These are phyloP conservation scores for Mycena maculata DNA, from an alignment of 768 basidiomycete genomes.

Conservation along the genomic window DNA sequence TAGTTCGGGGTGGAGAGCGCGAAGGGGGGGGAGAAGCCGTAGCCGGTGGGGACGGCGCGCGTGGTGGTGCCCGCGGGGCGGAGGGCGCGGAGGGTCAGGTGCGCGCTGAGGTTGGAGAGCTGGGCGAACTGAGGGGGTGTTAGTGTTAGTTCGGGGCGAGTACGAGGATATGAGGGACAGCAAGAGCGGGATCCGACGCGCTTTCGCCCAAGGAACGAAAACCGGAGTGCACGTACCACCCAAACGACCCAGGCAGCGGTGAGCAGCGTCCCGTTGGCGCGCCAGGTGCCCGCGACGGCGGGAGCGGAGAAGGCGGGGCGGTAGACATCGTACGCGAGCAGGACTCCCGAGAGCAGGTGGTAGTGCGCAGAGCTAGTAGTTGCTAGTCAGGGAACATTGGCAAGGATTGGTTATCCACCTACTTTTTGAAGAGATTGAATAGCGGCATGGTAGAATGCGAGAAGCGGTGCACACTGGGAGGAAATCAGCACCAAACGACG, in stretches of 20 bases:
- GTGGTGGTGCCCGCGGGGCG: constrained; percentile 83
- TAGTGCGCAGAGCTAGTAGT: constrained; percentile 85
- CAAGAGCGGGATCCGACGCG: no score
- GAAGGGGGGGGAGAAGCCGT: constrained; percentile 76
- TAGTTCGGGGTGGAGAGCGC: constrained; percentile 92
- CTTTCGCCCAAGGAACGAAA: no score
- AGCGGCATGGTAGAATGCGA: constrained; percentile 95
- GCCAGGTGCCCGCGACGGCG: constrained; percentile 69
- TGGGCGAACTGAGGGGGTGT: constrained; percentile 74
- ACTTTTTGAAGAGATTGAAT: constrained; percentile 92
- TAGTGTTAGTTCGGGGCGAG: background rate
- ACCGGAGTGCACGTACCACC: constrained; percentile 80
- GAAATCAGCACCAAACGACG: constrained; percentile 8
- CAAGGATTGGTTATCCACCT: constrained; percentile 28
- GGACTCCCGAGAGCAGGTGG: constrained; percentile 81
- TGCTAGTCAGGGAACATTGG: background rate
- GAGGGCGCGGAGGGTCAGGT: constrained; percentile 84
- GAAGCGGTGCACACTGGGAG: constrained; percentile 87
- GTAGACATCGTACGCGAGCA: constrained; percentile 85
- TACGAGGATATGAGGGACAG: constrained; percentile 3
- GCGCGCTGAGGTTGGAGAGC: constrained; percentile 85
- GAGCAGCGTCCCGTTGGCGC: constrained; percentile 72
- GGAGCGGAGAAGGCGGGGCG: constrained; percentile 81
- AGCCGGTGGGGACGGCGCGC: constrained; percentile 91
- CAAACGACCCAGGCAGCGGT: constrained; percentile 74